Conservation (phyloP, 352 stramenopile species). For the Pythium sp. region DNA sequence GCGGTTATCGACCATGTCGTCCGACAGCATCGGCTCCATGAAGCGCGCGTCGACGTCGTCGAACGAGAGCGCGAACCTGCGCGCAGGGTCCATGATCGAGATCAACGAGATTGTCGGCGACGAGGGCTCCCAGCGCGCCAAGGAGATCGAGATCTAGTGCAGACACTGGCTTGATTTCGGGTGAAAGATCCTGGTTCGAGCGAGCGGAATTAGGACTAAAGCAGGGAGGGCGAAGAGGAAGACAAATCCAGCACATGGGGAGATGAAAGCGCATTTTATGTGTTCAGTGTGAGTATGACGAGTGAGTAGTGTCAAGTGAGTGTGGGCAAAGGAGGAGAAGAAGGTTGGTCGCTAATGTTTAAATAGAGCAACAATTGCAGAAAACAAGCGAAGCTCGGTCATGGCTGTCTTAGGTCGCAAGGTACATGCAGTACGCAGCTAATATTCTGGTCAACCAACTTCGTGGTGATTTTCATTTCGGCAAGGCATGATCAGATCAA, state of each 20-base stretch:
- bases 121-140: constrained; percentile 14
- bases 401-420: too few species aligned
- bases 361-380: not conserved
- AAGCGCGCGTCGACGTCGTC: constrained; percentile 23
- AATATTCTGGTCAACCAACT: too few species aligned
- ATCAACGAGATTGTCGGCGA: constrained; percentile 17
- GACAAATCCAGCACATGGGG: not conserved
- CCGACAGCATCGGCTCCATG: constrained; percentile 17
- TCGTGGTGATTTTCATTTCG: too few species aligned
- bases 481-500: too few species aligned
- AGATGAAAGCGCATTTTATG: not conserved
- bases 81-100: constrained; percentile 24
- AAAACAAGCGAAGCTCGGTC: not conserved
- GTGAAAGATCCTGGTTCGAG: not conserved
- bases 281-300: not conserved
- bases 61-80: constrained; percentile 15
- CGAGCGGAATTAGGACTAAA: not conserved
- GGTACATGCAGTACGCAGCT: too few species aligned
- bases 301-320: not conserved
- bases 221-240: not conserved
- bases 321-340: not conserved
- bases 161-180: not conserved
- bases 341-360: not conserved
- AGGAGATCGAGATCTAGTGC: constrained; percentile 23
- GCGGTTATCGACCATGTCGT: constrained; percentile 18